Percentiles rank a stretch among this genome's conserved stretches.
Evolutionary conservation across 345 rosid species (phyloP).

Genomic region (Populus tremula): DNA sequence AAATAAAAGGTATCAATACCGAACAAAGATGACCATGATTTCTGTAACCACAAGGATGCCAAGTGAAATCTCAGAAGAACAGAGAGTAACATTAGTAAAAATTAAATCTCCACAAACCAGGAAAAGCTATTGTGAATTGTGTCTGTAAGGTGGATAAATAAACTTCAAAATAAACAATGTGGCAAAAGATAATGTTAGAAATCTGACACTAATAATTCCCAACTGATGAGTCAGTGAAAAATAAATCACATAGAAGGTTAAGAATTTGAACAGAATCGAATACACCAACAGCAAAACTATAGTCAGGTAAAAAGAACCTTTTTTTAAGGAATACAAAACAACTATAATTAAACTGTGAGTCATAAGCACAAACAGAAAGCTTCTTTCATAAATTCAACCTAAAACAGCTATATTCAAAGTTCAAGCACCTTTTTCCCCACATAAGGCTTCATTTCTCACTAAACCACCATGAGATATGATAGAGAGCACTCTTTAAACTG

Average conservation of each 20-base stretch:
- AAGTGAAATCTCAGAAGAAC: not conserved
- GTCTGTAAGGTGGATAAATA: not conserved
- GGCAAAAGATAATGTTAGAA: not conserved
- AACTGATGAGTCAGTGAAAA: not conserved
- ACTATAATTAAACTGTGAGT: too few relatives aligned
- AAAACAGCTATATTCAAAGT: not conserved
- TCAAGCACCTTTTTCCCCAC: not conserved
- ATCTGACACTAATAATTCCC: not conserved
- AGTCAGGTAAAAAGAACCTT: not conserved
- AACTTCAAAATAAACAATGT: not conserved
- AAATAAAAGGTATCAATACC: constrained; percentile 26
- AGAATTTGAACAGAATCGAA: not conserved
- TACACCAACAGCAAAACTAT: not conserved
- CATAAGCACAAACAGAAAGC: not conserved
- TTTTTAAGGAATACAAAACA: too few relatives aligned
- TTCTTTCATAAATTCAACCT: not conserved
- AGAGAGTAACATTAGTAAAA: not conserved
- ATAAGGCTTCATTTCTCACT: not conserved
- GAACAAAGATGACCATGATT: constrained; percentile 14
- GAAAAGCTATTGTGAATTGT: not conserved
- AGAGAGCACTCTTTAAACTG: not conserved
- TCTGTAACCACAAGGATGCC: not conserved
- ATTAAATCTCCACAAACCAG: not conserved
- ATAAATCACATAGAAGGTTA: not conserved
- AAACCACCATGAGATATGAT: not conserved